Base-by-base conservation (phyloP, 2,329 filamentous ascomycete genomes). In the Diaporthe citriasiana region DNA sequence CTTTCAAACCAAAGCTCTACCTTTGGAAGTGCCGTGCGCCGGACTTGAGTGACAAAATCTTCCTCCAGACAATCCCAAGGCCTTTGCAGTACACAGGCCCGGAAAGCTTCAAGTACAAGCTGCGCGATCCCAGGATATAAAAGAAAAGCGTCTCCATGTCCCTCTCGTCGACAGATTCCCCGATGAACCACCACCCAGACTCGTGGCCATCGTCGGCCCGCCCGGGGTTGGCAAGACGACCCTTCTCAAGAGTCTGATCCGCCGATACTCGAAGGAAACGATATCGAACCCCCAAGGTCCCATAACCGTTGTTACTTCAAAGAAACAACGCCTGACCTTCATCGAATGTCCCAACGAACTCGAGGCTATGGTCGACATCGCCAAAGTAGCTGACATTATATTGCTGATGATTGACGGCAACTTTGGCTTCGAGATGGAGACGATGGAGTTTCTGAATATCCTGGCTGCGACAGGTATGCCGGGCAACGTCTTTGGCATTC, bases 401-500 rank as follows among this genome's bases (percentile, higher is more conserved):
- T 88, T 99, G 66, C 89, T 99, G 73, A 97, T 99, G 94, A 99
- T 99, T 79, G 97, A 99, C 81, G 97, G 97, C 72, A 98, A 98
- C 84, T 99, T 94, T 80, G 97, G 97, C 19, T 99, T 99, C 81
- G 97, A 99, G 85, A 99, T 99, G 97, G 97, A 99, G 88, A 99
- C 97, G 0, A 99, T 99, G 97, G 97, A 99, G 84, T 99, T 99
- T 76, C 86, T 99, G 80, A 98, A 98, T 79, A 92, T 98, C 25
- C 87, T 99, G 68, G 93, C 94, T n/a, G 91, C 95, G 3, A 97
- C 94, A 40, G 97, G 97, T 83, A 98, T 99, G 96, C 97, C 97
- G 0, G 96, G 97, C 77, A 99, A 99, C 79, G 95, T 99, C 50
- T 98, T 99, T 81, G 97, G 97, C 70, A 95, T 99, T 73, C 89